A percentile compares a stretch with the other conserved stretches of the same genome.
phyloP scores from a whole-genome alignment of 2,329 filamentous ascomycete genomes.

The Venturia asperata region DNA sequence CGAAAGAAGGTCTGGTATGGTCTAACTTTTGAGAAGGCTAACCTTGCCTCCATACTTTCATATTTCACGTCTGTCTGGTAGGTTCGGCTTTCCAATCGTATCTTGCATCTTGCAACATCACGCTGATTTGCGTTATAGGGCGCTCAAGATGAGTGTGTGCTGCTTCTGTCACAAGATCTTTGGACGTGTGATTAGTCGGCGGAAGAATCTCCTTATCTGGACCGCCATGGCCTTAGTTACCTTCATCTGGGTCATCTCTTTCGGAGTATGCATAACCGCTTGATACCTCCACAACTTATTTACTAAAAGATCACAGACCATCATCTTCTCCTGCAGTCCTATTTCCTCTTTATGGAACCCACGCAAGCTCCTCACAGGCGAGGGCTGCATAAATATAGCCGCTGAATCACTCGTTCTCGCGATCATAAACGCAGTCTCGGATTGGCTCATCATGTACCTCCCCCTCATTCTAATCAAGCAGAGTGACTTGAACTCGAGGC shows the following conservation, averaged over 20 bases:
- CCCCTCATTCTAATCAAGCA: conserved; percentile 3
- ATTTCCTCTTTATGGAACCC: not conserved
- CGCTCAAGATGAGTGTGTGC: not conserved
- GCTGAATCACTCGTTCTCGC: not conserved
- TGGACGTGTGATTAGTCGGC: not conserved
- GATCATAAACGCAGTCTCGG: conserved; percentile 1
- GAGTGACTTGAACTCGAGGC: not conserved
- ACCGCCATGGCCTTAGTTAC: not conserved
- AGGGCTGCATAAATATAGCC: not conserved
- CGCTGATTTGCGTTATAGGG: not conserved
- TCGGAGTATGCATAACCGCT: not conserved
- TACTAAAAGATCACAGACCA: not conserved
- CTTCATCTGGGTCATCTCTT: not conserved
- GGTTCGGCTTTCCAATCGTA: not conserved
- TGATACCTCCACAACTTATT: not conserved
- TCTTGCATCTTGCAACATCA: not conserved
- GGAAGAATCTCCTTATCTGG: not conserved
- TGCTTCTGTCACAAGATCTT: conserved; percentile 12
- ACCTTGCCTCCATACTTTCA: not conserved
- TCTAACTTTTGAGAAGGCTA: not conserved
- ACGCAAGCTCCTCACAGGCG: not conserved
- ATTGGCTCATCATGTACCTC: not conserved
- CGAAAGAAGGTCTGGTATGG: not conserved
- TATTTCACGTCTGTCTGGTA: not conserved
- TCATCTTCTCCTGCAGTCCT: conserved; percentile 11